These are phyloP conservation scores for Pyrenophora teres DNA, from an alignment of 2,329 filamentous ascomycete species.

Conservation along the genomic window DNA sequence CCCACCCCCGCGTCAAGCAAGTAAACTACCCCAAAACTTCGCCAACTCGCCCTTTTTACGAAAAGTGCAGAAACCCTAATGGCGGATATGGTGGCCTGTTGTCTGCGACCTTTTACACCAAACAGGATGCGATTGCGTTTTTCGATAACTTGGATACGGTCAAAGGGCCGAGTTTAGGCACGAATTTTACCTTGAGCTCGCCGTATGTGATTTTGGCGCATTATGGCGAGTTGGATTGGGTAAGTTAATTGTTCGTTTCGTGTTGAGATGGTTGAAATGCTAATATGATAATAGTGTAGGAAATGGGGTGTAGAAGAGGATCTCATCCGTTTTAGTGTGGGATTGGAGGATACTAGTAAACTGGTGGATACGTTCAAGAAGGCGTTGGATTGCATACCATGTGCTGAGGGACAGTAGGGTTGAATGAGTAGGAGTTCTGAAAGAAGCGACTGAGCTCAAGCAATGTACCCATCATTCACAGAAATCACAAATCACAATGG, in stretches of 20 bases:
- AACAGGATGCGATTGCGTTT: constrained; percentile 74
- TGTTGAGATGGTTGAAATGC: neutral
- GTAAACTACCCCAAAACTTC: constrained; percentile 88
- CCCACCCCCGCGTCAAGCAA: constrained; percentile 68
- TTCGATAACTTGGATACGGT: constrained; percentile 85
- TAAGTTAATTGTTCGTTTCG: constrained; percentile 41
- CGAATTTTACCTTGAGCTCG: constrained; percentile 91
- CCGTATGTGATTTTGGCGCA: constrained; percentile 93
- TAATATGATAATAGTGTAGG: constrained; percentile 58
- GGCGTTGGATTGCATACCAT: constrained; percentile 67
- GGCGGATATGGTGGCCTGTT: constrained; percentile 91
- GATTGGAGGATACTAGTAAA: constrained; percentile 76
- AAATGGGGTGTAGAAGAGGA: constrained; percentile 80
- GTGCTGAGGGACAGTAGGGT: no score
- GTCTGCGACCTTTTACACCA: constrained; percentile 77
- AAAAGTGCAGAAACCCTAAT: constrained; percentile 71
- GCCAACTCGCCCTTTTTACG: constrained; percentile 72
- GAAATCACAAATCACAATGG: no score
- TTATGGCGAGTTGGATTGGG: constrained; percentile 90
- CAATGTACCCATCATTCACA: no score
- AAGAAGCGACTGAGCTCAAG: no score
- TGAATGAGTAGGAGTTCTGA: no score
- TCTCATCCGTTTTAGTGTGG: constrained; percentile 85
- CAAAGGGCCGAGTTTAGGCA: constrained; percentile 93
- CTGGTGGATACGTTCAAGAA: constrained; percentile 66